Percentiles rank a stretch among this genome's conserved stretches.
These are phyloP conservation scores for Dalbergia cochinchinensis DNA, from an alignment of 306 rosid genomes.

Conservation along the genomic window DNA sequence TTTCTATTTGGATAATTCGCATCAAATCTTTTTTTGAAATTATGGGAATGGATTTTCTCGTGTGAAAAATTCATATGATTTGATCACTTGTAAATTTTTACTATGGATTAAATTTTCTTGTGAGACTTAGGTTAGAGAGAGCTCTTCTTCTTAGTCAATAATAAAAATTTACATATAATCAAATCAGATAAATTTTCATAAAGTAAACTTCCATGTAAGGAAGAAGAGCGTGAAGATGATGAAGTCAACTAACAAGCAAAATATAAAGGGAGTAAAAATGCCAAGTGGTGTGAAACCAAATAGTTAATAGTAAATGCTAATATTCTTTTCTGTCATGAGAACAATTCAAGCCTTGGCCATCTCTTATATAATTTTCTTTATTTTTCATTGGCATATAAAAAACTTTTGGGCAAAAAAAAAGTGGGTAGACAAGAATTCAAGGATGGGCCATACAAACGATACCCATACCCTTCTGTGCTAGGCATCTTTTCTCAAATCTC, in stretches of 20 bases:
- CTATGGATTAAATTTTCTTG: no score
- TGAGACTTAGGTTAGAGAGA: no score
- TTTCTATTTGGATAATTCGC: conserved; percentile 25
- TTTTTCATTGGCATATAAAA: background rate
- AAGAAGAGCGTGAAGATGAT: conserved; percentile 8
- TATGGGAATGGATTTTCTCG: no score
- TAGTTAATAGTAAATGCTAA: conserved; percentile 14
- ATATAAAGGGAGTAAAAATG: conserved; percentile 2
- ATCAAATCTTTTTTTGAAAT: background rate
- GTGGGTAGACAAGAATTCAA: conserved; percentile 76
- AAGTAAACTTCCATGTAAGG: background rate
- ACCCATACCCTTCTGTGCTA: conserved; percentile 53
- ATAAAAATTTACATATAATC: no score
- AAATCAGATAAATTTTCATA: background rate
- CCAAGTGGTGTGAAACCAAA: background rate
- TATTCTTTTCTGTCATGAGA: background rate
- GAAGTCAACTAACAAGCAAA: background rate
- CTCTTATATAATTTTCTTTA: background rate
- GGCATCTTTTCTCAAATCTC: conserved; percentile 48
- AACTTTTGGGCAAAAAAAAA: conserved; percentile 41
- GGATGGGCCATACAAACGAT: conserved; percentile 68
- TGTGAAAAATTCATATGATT: no score
- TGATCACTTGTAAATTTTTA: no score
- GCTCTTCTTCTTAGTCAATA: no score
- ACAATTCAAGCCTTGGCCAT: conserved; percentile 3